Evolutionary conservation across 305 asterid genomes (phyloP), one percentile per base, ranked within the genome.

Genomic region (Stenogyne calaminthoides): DNA sequence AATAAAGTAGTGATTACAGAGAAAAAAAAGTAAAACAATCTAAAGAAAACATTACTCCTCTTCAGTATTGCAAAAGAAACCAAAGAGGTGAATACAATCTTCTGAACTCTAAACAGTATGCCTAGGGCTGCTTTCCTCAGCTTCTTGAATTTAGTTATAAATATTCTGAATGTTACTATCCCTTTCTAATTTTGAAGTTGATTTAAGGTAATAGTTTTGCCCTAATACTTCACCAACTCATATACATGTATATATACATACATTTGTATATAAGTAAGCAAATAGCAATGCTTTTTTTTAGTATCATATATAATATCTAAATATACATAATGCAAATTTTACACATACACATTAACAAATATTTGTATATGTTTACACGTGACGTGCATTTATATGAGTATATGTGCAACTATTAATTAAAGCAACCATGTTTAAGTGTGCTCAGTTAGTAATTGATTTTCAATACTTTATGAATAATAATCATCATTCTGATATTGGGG

Each of bases 1-100:
- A 55, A 72, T 32, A 44, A 7, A 51, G 7, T 60, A 69, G 44
- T 55, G 34, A 64, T 32, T 12, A 58, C 4, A 58, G 37, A 29
- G 29, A 80, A 80, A 72, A n/a, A 34, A 67, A 25, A 70, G 20
- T 15, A 61, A 57, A 68, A 39, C 55, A 64, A n/a, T 29, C 18
- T 9, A 49, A 67, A 32, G 4, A 52, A 68, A 6, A 9, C 58
- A 40, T 11, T 7, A 46, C 14, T 25, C 22, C n/a, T 7, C 37
- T 22, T 51, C n/a, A 69, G 15, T 11, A 61, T 54, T 54, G 15
- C 16, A 49, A 49, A 34, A 68, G 58, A 42, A 52, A 34, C 37
- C 5, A 57, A 27, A 47, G 18, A 37, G 37, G 22, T 0, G n/a
- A 56, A 56, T 56, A 15, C 20, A 49, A 15, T 49, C 20, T 15